Evolutionary conservation across 805 yeast species (phyloP).

Genomic region (Torulaspora microellipsoides): DNA sequence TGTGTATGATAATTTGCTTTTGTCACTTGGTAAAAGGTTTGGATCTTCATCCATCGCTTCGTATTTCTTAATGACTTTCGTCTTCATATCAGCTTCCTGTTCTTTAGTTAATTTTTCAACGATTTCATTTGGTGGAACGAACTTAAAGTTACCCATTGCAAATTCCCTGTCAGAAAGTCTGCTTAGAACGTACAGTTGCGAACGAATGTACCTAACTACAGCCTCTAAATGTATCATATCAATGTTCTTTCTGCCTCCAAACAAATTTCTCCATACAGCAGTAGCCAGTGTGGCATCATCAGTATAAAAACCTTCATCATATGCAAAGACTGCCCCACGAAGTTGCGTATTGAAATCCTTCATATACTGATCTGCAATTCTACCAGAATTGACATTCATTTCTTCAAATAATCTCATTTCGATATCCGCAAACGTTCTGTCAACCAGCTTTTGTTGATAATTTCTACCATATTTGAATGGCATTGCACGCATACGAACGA

Average conservation of each 20-base stretch:
- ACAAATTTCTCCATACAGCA: conserved; percentile 86
- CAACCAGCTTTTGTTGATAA: conserved; percentile 89
- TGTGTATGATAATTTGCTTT: conserved; percentile 46
- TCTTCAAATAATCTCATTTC: conserved; percentile 82
- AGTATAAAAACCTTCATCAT: conserved; percentile 85
- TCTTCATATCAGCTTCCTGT: conserved; percentile 53
- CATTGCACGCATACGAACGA: conserved; percentile 93
- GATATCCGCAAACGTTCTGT: conserved; percentile 83
- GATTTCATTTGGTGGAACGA: conserved; percentile 75
- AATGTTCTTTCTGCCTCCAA: conserved; percentile 75
- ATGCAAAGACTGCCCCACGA: conserved; percentile 82
- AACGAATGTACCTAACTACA: conserved; percentile 81
- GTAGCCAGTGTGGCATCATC: conserved; percentile 75
- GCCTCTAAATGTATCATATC: conserved; percentile 85
- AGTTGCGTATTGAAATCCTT: conserved; percentile 88
- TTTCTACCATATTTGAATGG: conserved; percentile 84
- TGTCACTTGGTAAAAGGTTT: conserved; percentile 56
- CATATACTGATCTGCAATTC: conserved; percentile 78
- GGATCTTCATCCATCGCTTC: conserved; percentile 42
- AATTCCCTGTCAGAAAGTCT: conserved; percentile 87
- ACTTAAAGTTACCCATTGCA: conserved; percentile 82
- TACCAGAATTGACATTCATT: conserved; percentile 74
- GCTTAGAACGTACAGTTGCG: conserved; percentile 82
- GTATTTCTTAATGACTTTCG: conserved; percentile 48
- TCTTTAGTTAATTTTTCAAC: conserved; percentile 66